phyloP scores from a whole-genome alignment of 1,284 basidiomycete species.

The Afroboletus lepidellus region DNA sequence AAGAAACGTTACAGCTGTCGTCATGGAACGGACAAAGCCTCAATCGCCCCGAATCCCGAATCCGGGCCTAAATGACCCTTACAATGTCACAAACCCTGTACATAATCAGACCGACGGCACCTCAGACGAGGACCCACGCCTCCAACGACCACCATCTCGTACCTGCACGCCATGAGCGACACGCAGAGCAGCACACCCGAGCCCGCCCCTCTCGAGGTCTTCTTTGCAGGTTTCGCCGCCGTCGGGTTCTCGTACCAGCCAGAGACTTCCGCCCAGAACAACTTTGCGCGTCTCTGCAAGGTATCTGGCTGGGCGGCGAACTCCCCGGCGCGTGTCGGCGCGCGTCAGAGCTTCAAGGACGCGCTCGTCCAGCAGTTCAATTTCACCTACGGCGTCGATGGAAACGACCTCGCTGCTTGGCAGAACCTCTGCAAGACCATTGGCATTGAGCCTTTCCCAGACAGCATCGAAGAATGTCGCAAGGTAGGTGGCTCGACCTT shows the following conservation, averaged over 20 bases:
- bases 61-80: too few relatives aligned
- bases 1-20: too few relatives aligned
- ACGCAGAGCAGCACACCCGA: background rate
- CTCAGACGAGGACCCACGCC: too few relatives aligned
- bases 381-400: conserved; percentile 31
- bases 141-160: background rate
- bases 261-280: conserved; percentile 6
- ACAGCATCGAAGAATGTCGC: conserved; percentile 24
- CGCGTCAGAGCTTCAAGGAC: conserved; percentile 16
- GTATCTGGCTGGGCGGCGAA: background rate
- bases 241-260: conserved; percentile 18
- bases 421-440: conserved; percentile 26
- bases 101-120: too few relatives aligned
- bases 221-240: conserved; percentile 9
- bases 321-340: background rate
- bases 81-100: too few relatives aligned
- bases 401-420: conserved; percentile 32
- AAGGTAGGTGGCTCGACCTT: conserved; percentile 16
- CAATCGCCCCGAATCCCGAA: too few relatives aligned
- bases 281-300: conserved; percentile 17
- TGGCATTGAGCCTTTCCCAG: conserved; percentile 22
- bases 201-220: conserved; percentile 14
- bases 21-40: too few relatives aligned
- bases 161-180: background rate
- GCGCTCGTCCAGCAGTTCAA: conserved; percentile 37